Evolutionary conservation across 805 yeast genomes (phyloP).

Genomic region (Yarrowia sp.): DNA sequence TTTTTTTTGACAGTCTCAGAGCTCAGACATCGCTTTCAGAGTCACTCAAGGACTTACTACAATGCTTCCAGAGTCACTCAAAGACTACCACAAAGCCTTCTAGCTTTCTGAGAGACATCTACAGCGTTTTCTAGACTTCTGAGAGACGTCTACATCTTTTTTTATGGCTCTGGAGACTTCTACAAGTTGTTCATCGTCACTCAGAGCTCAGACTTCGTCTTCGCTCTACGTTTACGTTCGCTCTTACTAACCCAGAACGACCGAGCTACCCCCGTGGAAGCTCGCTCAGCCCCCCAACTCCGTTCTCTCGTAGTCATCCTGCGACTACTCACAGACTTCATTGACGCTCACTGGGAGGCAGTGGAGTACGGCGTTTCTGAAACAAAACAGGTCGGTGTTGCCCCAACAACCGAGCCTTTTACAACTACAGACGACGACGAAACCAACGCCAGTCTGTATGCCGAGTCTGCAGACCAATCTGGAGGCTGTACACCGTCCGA

Average conservation of each 20-base stretch:
- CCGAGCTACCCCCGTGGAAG: not conserved
- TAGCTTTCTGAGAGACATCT: too few species aligned
- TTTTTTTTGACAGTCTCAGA: too few species aligned
- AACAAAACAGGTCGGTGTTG: not conserved
- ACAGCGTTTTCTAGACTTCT: too few species aligned
- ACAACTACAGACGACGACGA: slow-evolving; percentile 2
- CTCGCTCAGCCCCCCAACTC: not conserved
- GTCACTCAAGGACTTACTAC: too few species aligned
- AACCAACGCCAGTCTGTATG: not conserved
- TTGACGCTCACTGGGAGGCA: slow-evolving; percentile 20
- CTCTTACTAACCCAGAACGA: slow-evolving; percentile 7
- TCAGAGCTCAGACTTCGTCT: too few species aligned
- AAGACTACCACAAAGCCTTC: too few species aligned
- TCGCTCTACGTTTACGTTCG: too few species aligned
- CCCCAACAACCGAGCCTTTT: not conserved
- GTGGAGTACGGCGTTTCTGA: not conserved
- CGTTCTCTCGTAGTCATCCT: slow-evolving; percentile 15
- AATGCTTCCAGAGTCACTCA: too few species aligned
- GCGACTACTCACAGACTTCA: slow-evolving; percentile 6
- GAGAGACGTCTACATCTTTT: too few species aligned
- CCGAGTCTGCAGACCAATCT: not conserved
- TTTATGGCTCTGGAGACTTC: too few species aligned
- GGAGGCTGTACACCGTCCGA: not conserved
- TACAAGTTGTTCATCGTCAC: too few species aligned
- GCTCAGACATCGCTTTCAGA: too few species aligned